Evolutionary conservation across 2,329 filamentous ascomycete species (phyloP).

Genomic region (Xylaria sp.): DNA sequence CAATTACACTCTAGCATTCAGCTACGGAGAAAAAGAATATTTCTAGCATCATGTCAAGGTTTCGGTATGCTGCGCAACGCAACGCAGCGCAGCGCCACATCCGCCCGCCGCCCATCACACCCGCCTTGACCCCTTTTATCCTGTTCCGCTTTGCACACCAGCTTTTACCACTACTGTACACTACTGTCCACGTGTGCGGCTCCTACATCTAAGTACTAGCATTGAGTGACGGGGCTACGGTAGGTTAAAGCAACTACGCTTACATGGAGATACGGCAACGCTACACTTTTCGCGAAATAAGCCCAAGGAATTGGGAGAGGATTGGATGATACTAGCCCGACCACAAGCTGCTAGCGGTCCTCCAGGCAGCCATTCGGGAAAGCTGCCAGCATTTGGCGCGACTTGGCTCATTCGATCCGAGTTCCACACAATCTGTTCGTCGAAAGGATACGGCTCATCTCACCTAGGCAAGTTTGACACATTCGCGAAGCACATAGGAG

Average conservation of each 20-base stretch:
- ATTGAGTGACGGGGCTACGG: no score
- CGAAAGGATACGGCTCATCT: not conserved
- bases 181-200: not conserved
- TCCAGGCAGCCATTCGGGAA: conserved; percentile 25
- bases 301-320: conserved; percentile 1
- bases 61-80: not conserved
- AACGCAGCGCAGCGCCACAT: conserved; percentile 24
- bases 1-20: conserved; percentile 1
- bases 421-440: conserved; percentile 27
- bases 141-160: conserved; percentile 4
- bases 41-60: conserved; percentile 6
- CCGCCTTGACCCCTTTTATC: conserved; percentile 14
- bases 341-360: conserved; percentile 7
- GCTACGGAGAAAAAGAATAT: conserved; percentile 5
- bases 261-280: not conserved
- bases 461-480: no score
- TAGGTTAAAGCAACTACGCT: not conserved
- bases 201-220: no score
- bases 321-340: conserved; percentile 8
- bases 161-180: not conserved
- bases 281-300: not conserved
- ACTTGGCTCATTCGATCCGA: conserved; percentile 28
- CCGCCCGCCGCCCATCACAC: conserved; percentile 18
- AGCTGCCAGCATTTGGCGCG: conserved; percentile 23
- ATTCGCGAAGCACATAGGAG: not conserved